phyloP scores from a whole-genome alignment of 1,284 basidiomycete genomes.

The Sporisorium sorghi region DNA sequence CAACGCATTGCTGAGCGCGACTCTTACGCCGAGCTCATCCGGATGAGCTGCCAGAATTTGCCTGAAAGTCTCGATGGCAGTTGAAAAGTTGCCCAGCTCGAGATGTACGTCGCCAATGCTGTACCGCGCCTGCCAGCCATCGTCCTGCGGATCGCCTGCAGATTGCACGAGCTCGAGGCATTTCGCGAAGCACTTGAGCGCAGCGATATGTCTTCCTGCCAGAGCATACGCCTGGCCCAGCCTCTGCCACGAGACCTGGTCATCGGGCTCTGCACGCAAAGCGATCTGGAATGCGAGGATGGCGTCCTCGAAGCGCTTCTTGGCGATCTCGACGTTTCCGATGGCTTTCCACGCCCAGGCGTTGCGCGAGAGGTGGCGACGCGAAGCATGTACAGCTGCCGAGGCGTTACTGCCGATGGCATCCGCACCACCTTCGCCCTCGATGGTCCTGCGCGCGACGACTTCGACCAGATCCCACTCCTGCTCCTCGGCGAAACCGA shows the following conservation, averaged over 20 bases:
- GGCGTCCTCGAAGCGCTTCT: constrained; percentile 80
- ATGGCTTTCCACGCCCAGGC: constrained; percentile 99
- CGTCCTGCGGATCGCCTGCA: constrained; percentile 15
- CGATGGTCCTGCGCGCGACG: constrained; percentile 88
- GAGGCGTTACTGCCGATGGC: constrained; percentile 33
- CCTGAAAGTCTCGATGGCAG: constrained; percentile 79
- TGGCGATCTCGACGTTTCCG: constrained; percentile 86
- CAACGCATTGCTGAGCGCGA: constrained; percentile 80
- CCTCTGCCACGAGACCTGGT: constrained; percentile 85
- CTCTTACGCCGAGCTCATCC: constrained; percentile 76
- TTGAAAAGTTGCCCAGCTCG: constrained; percentile 80
- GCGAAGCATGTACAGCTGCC: constrained; percentile 31
- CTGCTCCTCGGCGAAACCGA: constrained; percentile 88
- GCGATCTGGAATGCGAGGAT: constrained; percentile 90
- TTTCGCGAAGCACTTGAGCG: constrained; percentile 84
- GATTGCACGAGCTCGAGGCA: constrained; percentile 73
- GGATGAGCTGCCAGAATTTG: constrained; percentile 75
- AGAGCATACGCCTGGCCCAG: constrained; percentile 91
- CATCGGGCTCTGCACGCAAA: constrained; percentile 81
- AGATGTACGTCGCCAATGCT: constrained; percentile 87
- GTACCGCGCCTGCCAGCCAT: constrained; percentile 85
- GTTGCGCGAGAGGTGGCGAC: constrained; percentile 74
- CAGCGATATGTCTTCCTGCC: constrained; percentile 87
- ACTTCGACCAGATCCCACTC: constrained; percentile 97
- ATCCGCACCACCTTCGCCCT: constrained; percentile 73